Evolutionary conservation across 768 basidiomycete genomes (phyloP), one percentile per base, ranked within the genome.

Genomic region (Russula earlei): DNA sequence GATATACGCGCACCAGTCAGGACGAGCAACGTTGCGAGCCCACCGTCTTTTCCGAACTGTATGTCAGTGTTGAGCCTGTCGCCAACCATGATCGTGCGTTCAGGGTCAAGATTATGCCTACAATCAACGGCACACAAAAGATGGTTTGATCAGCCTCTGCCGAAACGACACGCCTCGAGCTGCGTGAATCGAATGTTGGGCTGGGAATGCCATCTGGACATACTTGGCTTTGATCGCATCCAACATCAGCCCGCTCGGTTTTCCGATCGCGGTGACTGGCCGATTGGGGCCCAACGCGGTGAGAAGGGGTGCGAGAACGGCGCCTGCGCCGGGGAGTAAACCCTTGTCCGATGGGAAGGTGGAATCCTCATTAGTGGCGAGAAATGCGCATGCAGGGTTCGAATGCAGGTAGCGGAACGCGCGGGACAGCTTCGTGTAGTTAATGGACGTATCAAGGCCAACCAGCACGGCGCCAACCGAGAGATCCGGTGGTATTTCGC

Each of bases 1-100:
- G 52, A 43, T 17, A 51, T 27, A 46, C 27, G 62, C 70, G 60
- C 66, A 87, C 92, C 93, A n/a, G 91, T 93, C 63, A 98, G 72
- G 54, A 98, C 95, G 40, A 97, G 82, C 54, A 97, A 74, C 0
- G 95, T 97, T 17, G 85, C 69, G 20, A 96, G 76, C 25, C 91
- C 91, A 40, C 91, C 91, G 44, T 80, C 79, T 67, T 89, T 78
- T 48, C 95, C 96, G 65, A 98, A 99, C 49, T 87, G 71, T 63
- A 99, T 97, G 70, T 99, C 95, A 5, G 96, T 98, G 68, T 90
- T 87, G 62, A 99, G 77, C 58, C 95, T 81, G 72, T 99, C 95
- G 40, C 95, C 95, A 43, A 98, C 77, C 91, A 99, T 97, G 67
- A 98, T 82, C 15, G 94, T 93, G 50, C 83, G 75, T 58, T 77